A percentile compares a stretch with the other conserved stretches of the same genome.
phyloP scores from a whole-genome alignment of 1,139 yeast species.

The Dujonia santamariae region DNA sequence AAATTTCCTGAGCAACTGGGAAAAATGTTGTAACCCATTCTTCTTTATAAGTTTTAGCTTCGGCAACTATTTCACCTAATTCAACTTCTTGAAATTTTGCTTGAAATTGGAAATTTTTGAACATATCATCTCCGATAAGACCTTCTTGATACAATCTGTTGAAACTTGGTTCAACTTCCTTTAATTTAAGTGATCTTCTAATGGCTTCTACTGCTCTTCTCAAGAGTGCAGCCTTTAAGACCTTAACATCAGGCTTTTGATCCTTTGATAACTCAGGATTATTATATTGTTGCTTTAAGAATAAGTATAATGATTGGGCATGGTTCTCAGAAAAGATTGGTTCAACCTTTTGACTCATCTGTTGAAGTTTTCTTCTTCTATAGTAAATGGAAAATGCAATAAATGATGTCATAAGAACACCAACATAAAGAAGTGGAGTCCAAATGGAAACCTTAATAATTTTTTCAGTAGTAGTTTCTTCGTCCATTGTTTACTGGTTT shows the following conservation, averaged over 20 bases:
- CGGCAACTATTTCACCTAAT: conserved; percentile 71
- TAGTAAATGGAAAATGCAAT: conserved; percentile 71
- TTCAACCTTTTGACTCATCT: conserved; percentile 50
- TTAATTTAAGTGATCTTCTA: conserved; percentile 64
- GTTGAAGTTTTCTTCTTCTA: conserved; percentile 55
- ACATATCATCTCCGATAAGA: conserved; percentile 84
- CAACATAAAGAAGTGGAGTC: conserved; percentile 82
- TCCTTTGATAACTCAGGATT: conserved; percentile 41
- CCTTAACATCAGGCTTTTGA: conserved; percentile 70
- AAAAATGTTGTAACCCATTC: conserved; percentile 82
- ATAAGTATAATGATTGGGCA: conserved; percentile 60
- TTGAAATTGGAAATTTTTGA: conserved; percentile 76
- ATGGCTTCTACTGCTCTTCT: conserved; percentile 73
- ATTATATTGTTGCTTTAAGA: conserved; percentile 46
- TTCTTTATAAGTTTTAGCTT: conserved; percentile 68
- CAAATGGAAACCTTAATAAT: conserved; percentile 63
- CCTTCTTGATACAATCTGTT: conserved; percentile 80
- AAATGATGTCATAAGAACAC: conserved; percentile 66
- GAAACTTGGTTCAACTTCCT: conserved; percentile 68
- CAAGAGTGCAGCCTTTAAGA: conserved; percentile 79
- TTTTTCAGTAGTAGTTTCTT: conserved; percentile 24
- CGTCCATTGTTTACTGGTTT: conserved; percentile 20
- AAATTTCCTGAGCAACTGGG: conserved; percentile 81
- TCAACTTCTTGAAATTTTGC: conserved; percentile 78
- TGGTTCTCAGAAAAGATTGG: conserved; percentile 73